Evolutionary conservation across 2,329 filamentous ascomycete genomes (phyloP).

Genomic region (Boeremia lycopersici): DNA sequence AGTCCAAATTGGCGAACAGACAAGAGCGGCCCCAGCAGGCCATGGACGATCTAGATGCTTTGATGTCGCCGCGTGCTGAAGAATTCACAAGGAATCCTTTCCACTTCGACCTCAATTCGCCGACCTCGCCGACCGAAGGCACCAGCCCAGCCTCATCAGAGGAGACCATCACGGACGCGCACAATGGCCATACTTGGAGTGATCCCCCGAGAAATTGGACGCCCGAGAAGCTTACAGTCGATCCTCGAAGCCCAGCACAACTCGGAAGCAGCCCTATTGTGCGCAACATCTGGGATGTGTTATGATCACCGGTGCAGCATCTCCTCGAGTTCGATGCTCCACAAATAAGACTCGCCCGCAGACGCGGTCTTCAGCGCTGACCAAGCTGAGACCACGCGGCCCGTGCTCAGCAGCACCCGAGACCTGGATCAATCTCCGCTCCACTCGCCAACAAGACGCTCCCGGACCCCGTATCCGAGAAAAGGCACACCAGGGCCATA

Average conservation of each 20-base stretch:
- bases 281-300: conserved; percentile 76
- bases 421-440: conserved; percentile 8
- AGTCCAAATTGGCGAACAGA: conserved; percentile 42
- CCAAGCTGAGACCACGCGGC: neutral
- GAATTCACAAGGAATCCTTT: conserved; percentile 68
- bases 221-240: conserved; percentile 65
- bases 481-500: conserved; percentile 1
- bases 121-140: conserved; percentile 25
- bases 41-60: conserved; percentile 55
- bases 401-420: conserved; percentile 7
- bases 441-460: conserved; percentile 6
- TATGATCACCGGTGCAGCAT: conserved; percentile 55
- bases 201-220: conserved; percentile 42
- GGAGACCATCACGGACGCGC: conserved; percentile 39
- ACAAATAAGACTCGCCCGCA: conserved; percentile 8
- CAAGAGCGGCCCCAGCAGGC: conserved; percentile 34
- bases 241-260: conserved; percentile 77
- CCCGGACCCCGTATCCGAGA: neutral
- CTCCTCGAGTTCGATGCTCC: neutral
- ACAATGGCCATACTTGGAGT: conserved; percentile 36
- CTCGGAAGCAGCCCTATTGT: conserved; percentile 76
- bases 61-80: conserved; percentile 74
- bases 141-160: conserved; percentile 43
- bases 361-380: conserved; percentile 1
- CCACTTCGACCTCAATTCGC: conserved; percentile 38